Conservation (phyloP, 345 rosid genomes). For the Pelargonium nanum region DNA sequence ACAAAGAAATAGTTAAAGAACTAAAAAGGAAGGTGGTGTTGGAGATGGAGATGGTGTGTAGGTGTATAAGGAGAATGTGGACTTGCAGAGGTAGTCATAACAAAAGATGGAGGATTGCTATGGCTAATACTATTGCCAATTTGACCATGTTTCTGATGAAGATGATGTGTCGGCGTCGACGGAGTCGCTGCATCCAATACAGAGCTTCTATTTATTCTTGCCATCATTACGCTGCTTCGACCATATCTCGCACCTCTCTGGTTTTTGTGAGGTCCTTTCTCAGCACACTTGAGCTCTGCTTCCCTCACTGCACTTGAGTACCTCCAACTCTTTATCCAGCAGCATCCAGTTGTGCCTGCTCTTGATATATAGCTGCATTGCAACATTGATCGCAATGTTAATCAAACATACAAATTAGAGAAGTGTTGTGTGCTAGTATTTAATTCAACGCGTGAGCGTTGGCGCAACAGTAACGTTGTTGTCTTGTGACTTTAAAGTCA, state of each 20-base stretch:
- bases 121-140: not conserved
- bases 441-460: too few species aligned
- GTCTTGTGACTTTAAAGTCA: too few species aligned
- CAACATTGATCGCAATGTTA: too few species aligned
- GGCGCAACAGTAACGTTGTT: too few species aligned
- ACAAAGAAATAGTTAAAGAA: too few species aligned
- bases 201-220: constrained; percentile 25
- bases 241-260: constrained; percentile 16
- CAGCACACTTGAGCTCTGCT: constrained; percentile 59
- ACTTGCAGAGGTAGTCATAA: not conserved
- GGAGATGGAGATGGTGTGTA: constrained; percentile 11
- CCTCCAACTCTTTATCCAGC: constrained; percentile 14
- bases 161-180: too few species aligned
- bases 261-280: constrained; percentile 45
- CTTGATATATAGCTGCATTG: constrained; percentile 45
- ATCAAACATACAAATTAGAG: too few species aligned
- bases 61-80: constrained; percentile 18
- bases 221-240: constrained; percentile 11
- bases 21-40: constrained; percentile 14
- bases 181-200: too few species aligned
- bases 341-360: constrained; percentile 45
- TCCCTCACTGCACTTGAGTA: constrained; percentile 29
- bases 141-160: not conserved
- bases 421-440: too few species aligned
- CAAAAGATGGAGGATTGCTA: constrained; percentile 12